Conservation (phyloP, 176 grass and related monocot genomes). For the Bromus sterilis region DNA sequence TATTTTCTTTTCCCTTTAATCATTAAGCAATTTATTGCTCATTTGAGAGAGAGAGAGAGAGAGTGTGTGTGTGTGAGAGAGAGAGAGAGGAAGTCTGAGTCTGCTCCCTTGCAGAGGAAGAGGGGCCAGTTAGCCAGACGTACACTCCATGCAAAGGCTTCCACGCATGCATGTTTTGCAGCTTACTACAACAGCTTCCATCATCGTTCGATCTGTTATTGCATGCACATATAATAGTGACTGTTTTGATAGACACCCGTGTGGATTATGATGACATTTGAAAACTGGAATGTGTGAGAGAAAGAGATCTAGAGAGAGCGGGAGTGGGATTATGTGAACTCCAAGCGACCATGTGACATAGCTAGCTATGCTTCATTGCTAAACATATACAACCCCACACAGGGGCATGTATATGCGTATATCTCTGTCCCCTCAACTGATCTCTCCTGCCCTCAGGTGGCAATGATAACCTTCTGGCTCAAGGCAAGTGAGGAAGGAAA, state of each 20-base stretch:
- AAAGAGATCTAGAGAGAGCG: conserved; percentile 1
- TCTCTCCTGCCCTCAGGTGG: conserved; percentile 40
- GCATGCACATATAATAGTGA: conserved; percentile 45
- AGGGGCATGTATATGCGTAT: conserved; percentile 19
- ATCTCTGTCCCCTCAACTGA: conserved; percentile 38
- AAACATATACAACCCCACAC: conserved; percentile 57
- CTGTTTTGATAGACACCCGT: conserved; percentile 27
- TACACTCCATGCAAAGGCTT: conserved; percentile 95
- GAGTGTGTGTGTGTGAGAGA: not conserved
- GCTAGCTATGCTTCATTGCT: conserved; percentile 56
- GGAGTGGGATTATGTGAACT: conserved; percentile 64
- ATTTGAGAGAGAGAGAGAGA: not conserved
- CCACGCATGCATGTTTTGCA: conserved; percentile 54
- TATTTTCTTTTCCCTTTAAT: not conserved
- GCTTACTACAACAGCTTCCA: conserved; percentile 42
- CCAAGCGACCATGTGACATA: conserved; percentile 65
- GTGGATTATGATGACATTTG: conserved; percentile 28
- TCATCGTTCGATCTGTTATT: conserved; percentile 45
- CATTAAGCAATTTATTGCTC: not conserved
- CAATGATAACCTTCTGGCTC: conserved; percentile 78
- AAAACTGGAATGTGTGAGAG: conserved; percentile 2
- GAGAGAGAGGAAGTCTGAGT: not conserved
- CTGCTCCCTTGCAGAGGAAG: conserved; percentile 39
- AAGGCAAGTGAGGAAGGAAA: conserved; percentile 63
- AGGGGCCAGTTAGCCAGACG: conserved; percentile 61